Conservation (phyloP, 2,329 filamentous ascomycete genomes). For the Cephalotrichum gorgonifer region DNA sequence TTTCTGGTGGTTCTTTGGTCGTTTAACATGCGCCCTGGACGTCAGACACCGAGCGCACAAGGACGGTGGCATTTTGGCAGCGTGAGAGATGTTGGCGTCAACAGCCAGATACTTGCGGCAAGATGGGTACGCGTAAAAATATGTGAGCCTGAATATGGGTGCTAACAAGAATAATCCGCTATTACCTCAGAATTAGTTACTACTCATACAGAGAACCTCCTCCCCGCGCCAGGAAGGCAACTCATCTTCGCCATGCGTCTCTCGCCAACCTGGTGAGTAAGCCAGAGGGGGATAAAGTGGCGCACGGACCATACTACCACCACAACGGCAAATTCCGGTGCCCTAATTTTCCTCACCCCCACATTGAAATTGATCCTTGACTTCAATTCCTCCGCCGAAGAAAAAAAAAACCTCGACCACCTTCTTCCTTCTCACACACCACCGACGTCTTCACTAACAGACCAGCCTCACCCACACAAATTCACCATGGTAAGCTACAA, state of each 20-base stretch:
- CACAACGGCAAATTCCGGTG: constrained; percentile 11
- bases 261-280: not conserved
- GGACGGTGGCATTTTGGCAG: constrained; percentile 59
- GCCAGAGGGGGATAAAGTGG: not conserved
- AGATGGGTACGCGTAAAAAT: not conserved
- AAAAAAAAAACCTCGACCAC: constrained; percentile 16
- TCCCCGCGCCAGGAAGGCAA: no score
- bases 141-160: not conserved
- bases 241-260: not conserved
- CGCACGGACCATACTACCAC: constrained; percentile 1
- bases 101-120: no score
- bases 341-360: constrained; percentile 25
- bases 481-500: constrained; percentile 6
- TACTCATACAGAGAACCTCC: no score
- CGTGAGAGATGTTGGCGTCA: not conserved
- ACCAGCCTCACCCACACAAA: not conserved
- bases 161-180: no score
- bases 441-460: constrained; percentile 14
- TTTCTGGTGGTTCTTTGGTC: constrained; percentile 90
- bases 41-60: constrained; percentile 67
- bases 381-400: constrained; percentile 13
- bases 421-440: constrained; percentile 22
- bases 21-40: constrained; percentile 75
- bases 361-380: constrained; percentile 11
- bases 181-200: no score